These are phyloP conservation scores for Botryobasidium botryosum DNA, from an alignment of 768 basidiomycete genomes.

Conservation along the genomic window DNA sequence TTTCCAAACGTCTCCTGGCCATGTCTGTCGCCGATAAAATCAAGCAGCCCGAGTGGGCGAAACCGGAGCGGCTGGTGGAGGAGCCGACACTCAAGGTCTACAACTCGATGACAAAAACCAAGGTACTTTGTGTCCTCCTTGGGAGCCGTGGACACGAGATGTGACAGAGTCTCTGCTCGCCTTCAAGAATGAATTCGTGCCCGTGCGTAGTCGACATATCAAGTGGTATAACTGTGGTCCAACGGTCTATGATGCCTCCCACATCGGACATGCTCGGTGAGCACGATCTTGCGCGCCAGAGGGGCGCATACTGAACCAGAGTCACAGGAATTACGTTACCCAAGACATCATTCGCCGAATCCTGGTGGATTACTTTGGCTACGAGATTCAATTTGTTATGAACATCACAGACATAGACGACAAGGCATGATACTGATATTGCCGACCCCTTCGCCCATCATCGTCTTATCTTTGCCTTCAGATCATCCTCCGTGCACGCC, in stretches of 20 bases:
- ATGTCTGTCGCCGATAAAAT: too few species aligned
- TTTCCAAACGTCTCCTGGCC: too few species aligned
- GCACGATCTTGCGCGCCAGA: conserved; percentile 2
- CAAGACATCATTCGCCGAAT: conserved; percentile 85
- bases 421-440: conserved; percentile 41
- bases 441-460: neutral
- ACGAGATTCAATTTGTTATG: conserved; percentile 97
- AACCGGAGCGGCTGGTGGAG: conserved; percentile 28
- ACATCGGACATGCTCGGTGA: conserved; percentile 97
- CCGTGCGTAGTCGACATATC: conserved; percentile 41
- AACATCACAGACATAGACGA: conserved; percentile 99
- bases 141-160: neutral
- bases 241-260: conserved; percentile 94
- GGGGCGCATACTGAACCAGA: neutral
- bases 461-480: conserved; percentile 19
- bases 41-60: conserved; percentile 29
- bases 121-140: conserved; percentile 32
- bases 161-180: neutral
- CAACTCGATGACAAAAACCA: conserved; percentile 83
- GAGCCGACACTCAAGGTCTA: conserved; percentile 69
- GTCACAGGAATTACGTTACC: conserved; percentile 78
- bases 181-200: conserved; percentile 56
- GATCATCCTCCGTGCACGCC: conserved; percentile 89
- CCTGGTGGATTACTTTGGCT: conserved; percentile 89
- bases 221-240: conserved; percentile 99